Base-by-base conservation (phyloP, 1,284 basidiomycete genomes). In the Ceratobasidium sp. region DNA sequence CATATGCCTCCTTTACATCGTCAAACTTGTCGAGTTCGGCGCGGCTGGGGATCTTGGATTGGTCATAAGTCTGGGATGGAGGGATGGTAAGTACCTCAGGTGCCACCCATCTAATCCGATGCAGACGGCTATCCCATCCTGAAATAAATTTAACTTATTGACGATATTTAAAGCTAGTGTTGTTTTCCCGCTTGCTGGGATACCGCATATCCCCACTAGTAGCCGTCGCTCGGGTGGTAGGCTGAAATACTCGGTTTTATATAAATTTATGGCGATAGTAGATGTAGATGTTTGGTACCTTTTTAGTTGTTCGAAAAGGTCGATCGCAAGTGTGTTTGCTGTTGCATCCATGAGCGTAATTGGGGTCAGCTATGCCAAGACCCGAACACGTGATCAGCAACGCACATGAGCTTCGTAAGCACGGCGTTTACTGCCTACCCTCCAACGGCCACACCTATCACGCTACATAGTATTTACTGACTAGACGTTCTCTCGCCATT, bases 41-140 rank as follows among this genome's bases (percentile, higher is more conserved):
- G 65, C 92, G 86, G 75, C 89, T 86, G 75, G 90, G 81, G 43
- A 31, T 46, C 13, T 27, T 53, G 29, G 27, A n/a, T 66, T 48
- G 64, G 49, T 39, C n/a, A 39, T 24, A 39, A 34, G 46, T 14
- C 34, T 19, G 13, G 11, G 48, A 3, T 48, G 2, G 16, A 27
- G 29, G 41, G 46, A 43, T 7, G 80, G 75, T 24, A 79, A 79
- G 13, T 73, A 73, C 71, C 71, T 73, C 1, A 62, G 39, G 81
- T 96, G 94, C 93, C 94, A 96, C 14, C 94, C 95, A 80, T 96
- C 94, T 73, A 95, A 85, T 5, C 91, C 88, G 11, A 96, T 86
- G 24, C 90, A 85, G 46, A 91, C 84, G 8, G 88, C 89, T 22
- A 78, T 81, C 51, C 63, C 56, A 34, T 72, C 74, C 22, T 79